phyloP scores from a whole-genome alignment of 108 stramenopile genomes.

The Asterionellopsis glacialis region DNA sequence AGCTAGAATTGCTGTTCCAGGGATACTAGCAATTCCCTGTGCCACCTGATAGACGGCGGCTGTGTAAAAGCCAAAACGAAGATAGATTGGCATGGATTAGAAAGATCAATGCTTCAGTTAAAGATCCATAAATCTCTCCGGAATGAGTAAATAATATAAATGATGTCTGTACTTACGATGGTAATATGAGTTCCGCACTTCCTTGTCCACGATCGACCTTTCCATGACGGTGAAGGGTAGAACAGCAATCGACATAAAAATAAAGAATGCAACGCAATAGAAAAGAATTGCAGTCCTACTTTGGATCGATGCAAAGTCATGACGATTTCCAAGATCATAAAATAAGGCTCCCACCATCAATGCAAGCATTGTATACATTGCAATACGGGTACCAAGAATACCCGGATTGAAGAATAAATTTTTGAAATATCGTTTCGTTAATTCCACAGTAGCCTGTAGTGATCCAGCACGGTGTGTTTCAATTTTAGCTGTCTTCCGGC shows the following conservation, averaged over 20 bases:
- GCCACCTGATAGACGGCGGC: constrained; percentile 31
- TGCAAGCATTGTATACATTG: constrained; percentile 53
- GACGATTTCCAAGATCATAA: constrained; percentile 32
- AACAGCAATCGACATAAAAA: constrained; percentile 60
- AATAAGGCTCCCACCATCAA: constrained; percentile 45
- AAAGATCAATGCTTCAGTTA: too few species aligned
- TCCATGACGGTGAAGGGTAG: constrained; percentile 62
- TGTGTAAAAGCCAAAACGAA: too few species aligned
- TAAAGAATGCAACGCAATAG: constrained; percentile 62
- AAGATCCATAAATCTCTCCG: too few species aligned
- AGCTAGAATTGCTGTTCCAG: constrained; percentile 39
- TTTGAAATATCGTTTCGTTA: constrained; percentile 42
- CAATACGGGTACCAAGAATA: constrained; percentile 46
- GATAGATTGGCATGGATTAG: too few species aligned
- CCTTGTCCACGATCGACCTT: constrained; percentile 54
- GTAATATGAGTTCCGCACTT: constrained; percentile 56
- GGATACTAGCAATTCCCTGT: constrained; percentile 33
- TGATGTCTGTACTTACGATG: constrained; percentile 18
- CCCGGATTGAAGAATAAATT: constrained; percentile 57
- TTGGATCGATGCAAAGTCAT: constrained; percentile 25
- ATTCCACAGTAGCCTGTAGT: constrained; percentile 11
- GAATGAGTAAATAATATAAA: too few species aligned
- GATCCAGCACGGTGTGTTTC: background rate
- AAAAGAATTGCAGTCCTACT: constrained; percentile 40
- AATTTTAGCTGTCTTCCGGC: background rate